These are phyloP conservation scores for Citrullus amarus DNA, from an alignment of 306 rosid genomes.

Conservation along the genomic window DNA sequence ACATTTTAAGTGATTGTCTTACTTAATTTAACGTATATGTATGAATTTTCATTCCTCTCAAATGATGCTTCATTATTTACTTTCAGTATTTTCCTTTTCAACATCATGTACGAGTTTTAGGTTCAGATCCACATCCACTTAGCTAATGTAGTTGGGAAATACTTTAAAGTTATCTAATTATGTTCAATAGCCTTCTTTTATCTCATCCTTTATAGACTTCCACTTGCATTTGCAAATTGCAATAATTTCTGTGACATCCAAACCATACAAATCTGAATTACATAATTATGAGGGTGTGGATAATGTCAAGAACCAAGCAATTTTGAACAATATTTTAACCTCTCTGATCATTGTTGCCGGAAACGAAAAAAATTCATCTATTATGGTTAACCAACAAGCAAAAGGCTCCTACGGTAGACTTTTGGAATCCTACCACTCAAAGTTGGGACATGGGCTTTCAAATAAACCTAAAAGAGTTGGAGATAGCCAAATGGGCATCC, in stretches of 20 bases:
- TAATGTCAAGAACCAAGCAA: not conserved
- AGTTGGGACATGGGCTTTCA: not conserved
- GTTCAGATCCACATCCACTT: not conserved
- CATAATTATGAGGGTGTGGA: not conserved
- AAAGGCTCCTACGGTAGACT: not conserved
- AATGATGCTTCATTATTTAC: not conserved
- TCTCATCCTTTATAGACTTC: not conserved
- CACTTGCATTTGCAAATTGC: not conserved
- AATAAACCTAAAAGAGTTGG: not conserved
- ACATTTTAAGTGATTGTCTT: not conserved
- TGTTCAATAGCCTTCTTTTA: not conserved
- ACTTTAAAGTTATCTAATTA: not conserved
- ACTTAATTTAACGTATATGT: not conserved
- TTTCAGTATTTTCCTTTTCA: not conserved
- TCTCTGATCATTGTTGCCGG: not conserved
- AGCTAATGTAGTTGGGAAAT: not conserved
- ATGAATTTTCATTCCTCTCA: not conserved
- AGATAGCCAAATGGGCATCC: not conserved
- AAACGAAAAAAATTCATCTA: no score
- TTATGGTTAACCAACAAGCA: not conserved
- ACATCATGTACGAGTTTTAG: not conserved
- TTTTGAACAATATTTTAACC: not conserved
- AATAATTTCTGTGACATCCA: not conserved
- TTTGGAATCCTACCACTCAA: not conserved
- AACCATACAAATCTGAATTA: not conserved